phyloP scores from a whole-genome alignment of 2,329 filamentous ascomycete species.

The Lasiodiplodia sp. region DNA sequence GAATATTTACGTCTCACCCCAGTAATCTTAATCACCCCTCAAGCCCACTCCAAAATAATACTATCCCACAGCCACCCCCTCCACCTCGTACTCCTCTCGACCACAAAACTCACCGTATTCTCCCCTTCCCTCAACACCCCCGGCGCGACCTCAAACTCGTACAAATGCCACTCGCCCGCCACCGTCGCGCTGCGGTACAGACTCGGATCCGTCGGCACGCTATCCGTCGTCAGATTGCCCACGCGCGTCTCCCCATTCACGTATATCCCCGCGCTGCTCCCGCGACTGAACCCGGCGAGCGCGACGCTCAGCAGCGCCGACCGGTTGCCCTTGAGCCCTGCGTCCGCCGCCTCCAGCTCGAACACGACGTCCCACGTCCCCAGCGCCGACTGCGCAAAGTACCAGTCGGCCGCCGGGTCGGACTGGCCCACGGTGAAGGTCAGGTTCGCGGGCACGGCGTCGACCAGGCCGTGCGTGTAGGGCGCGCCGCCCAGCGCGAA shows the following conservation, averaged over 20 bases:
- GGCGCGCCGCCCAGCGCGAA: conserved; percentile 55
- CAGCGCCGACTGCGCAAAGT: conserved; percentile 54
- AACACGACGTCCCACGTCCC: conserved; percentile 46
- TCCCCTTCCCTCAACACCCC: conserved; percentile 41
- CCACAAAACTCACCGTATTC: conserved; percentile 49
- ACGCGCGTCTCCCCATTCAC: conserved; percentile 46
- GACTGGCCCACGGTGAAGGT: conserved; percentile 55
- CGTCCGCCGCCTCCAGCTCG: conserved; percentile 32
- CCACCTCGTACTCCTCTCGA: conserved; percentile 47
- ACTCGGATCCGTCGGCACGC: conserved; percentile 54
- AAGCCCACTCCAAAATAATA: conserved; percentile 46
- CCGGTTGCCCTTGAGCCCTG: neutral
- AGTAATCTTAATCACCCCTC: neutral
- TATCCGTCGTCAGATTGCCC: conserved; percentile 49
- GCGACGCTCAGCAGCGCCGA: conserved; percentile 51
- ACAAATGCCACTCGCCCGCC: conserved; percentile 58
- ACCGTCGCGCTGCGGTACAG: conserved; percentile 57
- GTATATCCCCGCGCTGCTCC: conserved; percentile 49
- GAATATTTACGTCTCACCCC: neutral
- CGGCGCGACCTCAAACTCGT: conserved; percentile 49
- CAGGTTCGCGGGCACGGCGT: conserved; percentile 54
- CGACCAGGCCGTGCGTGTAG: conserved; percentile 55
- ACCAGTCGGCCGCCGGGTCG: conserved; percentile 52
- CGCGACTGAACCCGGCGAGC: conserved; percentile 55
- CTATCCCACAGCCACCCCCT: conserved; percentile 55